Percentiles rank a stretch among this genome's conserved stretches.
Conservation (phyloP, 305 asterid species). For the Striga hermonthica region DNA sequence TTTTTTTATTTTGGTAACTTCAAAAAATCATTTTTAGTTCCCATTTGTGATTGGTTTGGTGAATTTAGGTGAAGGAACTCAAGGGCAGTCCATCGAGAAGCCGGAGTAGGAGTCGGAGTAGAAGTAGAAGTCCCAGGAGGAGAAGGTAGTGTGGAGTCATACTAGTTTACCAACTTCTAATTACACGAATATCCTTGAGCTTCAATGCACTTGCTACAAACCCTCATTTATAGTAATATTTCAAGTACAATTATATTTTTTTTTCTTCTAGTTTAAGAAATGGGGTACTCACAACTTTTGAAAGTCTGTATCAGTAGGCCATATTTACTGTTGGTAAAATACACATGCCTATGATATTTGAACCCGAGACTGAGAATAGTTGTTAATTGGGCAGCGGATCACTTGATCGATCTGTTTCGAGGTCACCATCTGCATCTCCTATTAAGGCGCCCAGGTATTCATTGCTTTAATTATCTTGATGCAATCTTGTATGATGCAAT, state of each 20-base stretch:
- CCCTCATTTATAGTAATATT: no score
- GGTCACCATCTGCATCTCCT: constrained; percentile 85
- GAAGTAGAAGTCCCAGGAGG: constrained; percentile 83
- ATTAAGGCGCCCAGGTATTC: constrained; percentile 62
- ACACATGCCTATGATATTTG: no score
- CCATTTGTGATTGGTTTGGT: neutral
- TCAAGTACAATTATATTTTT: no score
- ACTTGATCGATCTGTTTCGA: constrained; percentile 57
- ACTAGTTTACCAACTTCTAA: neutral
- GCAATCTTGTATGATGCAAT: neutral
- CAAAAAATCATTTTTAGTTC: neutral
- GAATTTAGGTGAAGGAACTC: constrained; percentile 65
- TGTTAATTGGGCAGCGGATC: constrained; percentile 56
- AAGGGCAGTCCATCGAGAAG: constrained; percentile 80
- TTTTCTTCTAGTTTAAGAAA: no score
- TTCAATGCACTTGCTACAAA: neutral
- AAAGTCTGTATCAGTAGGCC: no score
- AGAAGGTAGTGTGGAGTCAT: constrained; percentile 47
- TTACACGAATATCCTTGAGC: neutral
- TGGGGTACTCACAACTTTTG: no score
- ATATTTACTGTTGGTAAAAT: no score
- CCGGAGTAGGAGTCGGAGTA: constrained; percentile 84
- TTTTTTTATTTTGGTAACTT: constrained; percentile 6
- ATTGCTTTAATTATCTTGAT: constrained; percentile 1
- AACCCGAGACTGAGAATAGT: neutral